Base-by-base conservation (phyloP, 768 basidiomycete genomes). In the Glaciozyma antarctica region DNA sequence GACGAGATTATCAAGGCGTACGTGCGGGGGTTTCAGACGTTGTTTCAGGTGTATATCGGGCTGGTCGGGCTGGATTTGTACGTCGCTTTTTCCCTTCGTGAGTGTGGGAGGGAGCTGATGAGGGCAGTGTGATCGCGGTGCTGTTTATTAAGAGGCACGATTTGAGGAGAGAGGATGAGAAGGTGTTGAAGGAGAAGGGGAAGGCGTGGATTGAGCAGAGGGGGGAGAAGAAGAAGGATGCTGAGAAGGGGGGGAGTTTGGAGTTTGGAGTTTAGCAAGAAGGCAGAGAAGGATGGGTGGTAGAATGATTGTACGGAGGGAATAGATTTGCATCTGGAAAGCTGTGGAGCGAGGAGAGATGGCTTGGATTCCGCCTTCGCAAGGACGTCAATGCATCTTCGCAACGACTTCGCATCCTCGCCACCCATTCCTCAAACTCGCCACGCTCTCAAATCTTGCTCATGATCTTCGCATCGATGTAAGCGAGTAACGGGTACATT, bases 41-140 rank as follows among this genome's bases (percentile, higher is more conserved):
- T 87, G 3, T 88, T 87, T 75, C 78, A 84, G 47, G 77, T 87
- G 64, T 82, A 86, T 65, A 82, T 83, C 2, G 78, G 78, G 3
- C 74, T 86, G 41, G 80, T 83, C 8, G 82, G 79, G 1, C 62
- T 82, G 1, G 84, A 84, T n/a, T 48, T 48, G 63, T 45, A 5
- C 38, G 34, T 45, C 19, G 9, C 38, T 15, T 58, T 48, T 32
- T 32, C 9, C 32, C 15, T 22, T n/a, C 17, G 32, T 7, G 43
- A 10, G 7, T 32, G n/a, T 8, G 47, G 47, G n/a, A 5, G 1
- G 47, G 19, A 16, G n/a, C 47, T 48, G 21, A 48, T 24, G 47
- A 7, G 19, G 12, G 47, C 47, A 48, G 47, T 26, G 19, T 66
- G 7, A 19, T 45, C 10, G 66, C 63, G 7, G 5, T 60, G 1